Evolutionary conservation across 345 rosid genomes (phyloP).

Genomic region (Camelina sativa): DNA sequence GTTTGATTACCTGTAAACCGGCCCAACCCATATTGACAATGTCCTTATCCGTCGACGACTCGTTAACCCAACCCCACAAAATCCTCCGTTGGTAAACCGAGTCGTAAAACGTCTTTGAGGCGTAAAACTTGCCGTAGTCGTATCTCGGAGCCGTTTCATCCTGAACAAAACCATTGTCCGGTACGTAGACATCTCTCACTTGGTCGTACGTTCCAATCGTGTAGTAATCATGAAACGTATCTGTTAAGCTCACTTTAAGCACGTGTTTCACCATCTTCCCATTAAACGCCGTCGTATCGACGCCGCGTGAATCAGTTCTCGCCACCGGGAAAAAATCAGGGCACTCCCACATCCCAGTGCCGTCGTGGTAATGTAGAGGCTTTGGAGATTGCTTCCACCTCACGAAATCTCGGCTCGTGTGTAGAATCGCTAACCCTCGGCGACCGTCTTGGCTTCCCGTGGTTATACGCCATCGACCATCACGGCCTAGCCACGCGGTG

Average conservation of each 20-base stretch:
- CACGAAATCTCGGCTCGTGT: constrained; percentile 59
- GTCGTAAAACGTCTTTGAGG: constrained; percentile 75
- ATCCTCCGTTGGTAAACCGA: constrained; percentile 49
- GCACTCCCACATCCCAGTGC: constrained; percentile 82
- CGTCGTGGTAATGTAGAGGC: constrained; percentile 58
- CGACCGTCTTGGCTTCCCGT: constrained; percentile 53
- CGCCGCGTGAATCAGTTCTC: constrained; percentile 13
- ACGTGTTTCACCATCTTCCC: constrained; percentile 52
- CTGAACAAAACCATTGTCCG: constrained; percentile 48
- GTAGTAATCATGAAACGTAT: constrained; percentile 57
- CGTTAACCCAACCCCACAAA: constrained; percentile 63
- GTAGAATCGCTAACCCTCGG: constrained; percentile 55
- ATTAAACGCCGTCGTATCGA: constrained; percentile 34
- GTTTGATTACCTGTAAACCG: constrained; percentile 50
- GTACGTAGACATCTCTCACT: constrained; percentile 46
- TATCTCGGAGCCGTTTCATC: constrained; percentile 57
- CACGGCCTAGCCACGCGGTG: constrained; percentile 64
- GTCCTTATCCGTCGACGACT: constrained; percentile 47
- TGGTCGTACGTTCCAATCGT: constrained; percentile 59
- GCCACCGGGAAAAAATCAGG: constrained; percentile 76
- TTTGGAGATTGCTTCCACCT: constrained; percentile 48
- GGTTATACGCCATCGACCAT: constrained; percentile 54
- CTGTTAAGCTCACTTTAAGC: constrained; percentile 59
- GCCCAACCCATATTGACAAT: constrained; percentile 59
- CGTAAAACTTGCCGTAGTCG: constrained; percentile 83